These are phyloP conservation scores for Zygosaccharomyces kombuchaensis DNA, from an alignment of 805 yeast genomes.

Conservation along the genomic window DNA sequence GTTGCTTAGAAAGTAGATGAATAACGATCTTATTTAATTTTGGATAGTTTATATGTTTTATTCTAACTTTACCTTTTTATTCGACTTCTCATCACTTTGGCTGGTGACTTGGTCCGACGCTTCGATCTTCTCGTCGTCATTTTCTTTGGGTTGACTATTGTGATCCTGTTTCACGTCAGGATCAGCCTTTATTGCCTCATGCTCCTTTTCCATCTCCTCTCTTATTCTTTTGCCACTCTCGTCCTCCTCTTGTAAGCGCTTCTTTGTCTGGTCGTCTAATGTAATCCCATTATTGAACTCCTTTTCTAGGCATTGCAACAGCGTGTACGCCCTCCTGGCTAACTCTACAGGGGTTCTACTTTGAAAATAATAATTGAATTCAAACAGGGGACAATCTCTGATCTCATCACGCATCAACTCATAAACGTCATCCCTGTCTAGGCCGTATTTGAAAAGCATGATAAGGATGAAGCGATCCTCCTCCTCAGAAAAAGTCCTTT, in stretches of 20 bases:
- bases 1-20: constrained; percentile 37
- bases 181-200: constrained; percentile 7
- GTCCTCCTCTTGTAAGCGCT: constrained; percentile 30
- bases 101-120: constrained; percentile 2
- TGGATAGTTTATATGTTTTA: not conserved
- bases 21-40: not conserved
- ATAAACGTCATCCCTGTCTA: constrained; percentile 72
- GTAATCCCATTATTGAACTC: constrained; percentile 50
- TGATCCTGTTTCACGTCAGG: constrained; percentile 5
- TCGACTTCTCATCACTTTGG: constrained; percentile 7
- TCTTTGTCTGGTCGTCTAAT: constrained; percentile 25
- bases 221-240: constrained; percentile 24
- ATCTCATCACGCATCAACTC: constrained; percentile 76
- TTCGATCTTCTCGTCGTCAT: not conserved
- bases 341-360: constrained; percentile 75
- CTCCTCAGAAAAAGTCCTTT: constrained; percentile 73
- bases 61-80: constrained; percentile 16
- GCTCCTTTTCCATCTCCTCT: constrained; percentile 20
- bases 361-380: constrained; percentile 83
- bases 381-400: constrained; percentile 68
- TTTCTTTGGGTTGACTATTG: not conserved
- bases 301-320: constrained; percentile 67
- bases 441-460: constrained; percentile 73
- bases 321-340: constrained; percentile 73
- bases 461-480: constrained; percentile 86